Evolutionary conservation across 495 filamentous ascomycete species (phyloP), one percentile per base, ranked within the genome.

Genomic region (Aspergillus ostianus): DNA sequence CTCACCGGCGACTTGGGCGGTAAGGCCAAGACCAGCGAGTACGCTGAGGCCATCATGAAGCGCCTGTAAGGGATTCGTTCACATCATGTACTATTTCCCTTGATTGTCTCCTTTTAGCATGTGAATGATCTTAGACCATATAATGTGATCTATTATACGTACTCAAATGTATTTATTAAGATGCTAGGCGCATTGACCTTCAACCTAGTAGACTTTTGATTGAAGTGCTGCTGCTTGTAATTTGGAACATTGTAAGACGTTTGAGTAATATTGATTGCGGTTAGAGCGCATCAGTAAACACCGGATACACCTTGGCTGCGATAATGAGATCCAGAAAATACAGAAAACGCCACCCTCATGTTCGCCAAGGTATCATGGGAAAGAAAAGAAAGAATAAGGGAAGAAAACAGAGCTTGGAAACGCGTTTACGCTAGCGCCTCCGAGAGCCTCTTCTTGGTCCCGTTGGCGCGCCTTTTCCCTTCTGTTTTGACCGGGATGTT

Each of bases 1-100:
- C 84, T 98, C 73, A 98, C 94, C 23, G 93, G 92, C 66, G 94
- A 98, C 78, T 79, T 98, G 67, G 93, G 94, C 61, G 94, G 94
- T 65, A 96, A 91, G 77, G 80, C 94, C 50, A 93, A 92, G 84
- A 98, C 93, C 63, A 76, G 85, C 75, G 87, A 98, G 79, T 98
- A 93, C 74, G 90, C 94, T 55, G 82, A 83, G 44, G 93, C 94
- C 57, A 96, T 98, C 76, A 95, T 96, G 72, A 84, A 84, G 71
- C 87, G 85, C 68, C 83, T 97, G 80, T 92, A 87, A 78, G 64
- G 63, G 67, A 66, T 68, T 66, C 60, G 66, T 67, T 68, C 57
- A 49, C 59, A 62, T 58, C 32, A 54, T 78, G 70, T 76, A 75
- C 73, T 74, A 77, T 77, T 69, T 69, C 67, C 67, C 60, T 66